Percentiles rank a stretch among this genome's conserved stretches.
phyloP scores from a whole-genome alignment of 2,329 filamentous ascomycete genomes.

The Botrytis squamosa region DNA sequence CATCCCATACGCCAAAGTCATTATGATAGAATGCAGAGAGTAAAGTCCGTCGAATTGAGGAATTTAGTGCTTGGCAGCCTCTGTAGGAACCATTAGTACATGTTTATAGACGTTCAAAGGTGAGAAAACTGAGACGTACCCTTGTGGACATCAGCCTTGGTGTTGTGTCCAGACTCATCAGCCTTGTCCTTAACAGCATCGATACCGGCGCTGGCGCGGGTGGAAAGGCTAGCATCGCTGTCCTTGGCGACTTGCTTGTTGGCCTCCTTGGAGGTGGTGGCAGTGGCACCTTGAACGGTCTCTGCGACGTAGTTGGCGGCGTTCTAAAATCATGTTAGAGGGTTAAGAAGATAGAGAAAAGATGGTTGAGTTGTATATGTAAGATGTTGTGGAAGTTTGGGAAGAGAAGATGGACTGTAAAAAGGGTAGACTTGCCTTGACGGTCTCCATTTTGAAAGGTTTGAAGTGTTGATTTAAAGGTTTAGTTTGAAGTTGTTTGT shows the following conservation, averaged over 20 bases:
- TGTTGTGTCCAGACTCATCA: constrained; percentile 52
- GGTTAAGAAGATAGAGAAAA: no score
- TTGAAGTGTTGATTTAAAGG: constrained; percentile 25
- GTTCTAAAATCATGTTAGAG: constrained; percentile 39
- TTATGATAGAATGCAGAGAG: constrained; percentile 16
- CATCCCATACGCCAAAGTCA: constrained; percentile 19
- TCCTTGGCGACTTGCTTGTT: constrained; percentile 59
- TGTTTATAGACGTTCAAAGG: background rate
- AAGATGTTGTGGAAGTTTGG: background rate
- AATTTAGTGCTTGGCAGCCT: constrained; percentile 40
- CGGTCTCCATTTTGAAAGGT: constrained; percentile 40
- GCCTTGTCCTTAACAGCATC: constrained; percentile 53
- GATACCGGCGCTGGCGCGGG: constrained; percentile 51
- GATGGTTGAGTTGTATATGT: no score
- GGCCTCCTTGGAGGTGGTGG: constrained; percentile 55
- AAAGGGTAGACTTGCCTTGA: constrained; percentile 34
- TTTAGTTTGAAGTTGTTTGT: constrained; percentile 23
- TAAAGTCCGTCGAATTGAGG: background rate
- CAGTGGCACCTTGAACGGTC: constrained; percentile 49
- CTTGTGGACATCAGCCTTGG: constrained; percentile 50
- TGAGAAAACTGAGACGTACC: constrained; percentile 29
- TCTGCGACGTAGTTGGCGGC: constrained; percentile 57
- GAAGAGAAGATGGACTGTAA: no score
- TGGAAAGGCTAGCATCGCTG: constrained; percentile 44
- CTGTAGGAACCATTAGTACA: constrained; percentile 28